Evolutionary conservation across 148 eudicot species (phyloP), one percentile per base, ranked within the genome.

Genomic region (Silene latifolia): DNA sequence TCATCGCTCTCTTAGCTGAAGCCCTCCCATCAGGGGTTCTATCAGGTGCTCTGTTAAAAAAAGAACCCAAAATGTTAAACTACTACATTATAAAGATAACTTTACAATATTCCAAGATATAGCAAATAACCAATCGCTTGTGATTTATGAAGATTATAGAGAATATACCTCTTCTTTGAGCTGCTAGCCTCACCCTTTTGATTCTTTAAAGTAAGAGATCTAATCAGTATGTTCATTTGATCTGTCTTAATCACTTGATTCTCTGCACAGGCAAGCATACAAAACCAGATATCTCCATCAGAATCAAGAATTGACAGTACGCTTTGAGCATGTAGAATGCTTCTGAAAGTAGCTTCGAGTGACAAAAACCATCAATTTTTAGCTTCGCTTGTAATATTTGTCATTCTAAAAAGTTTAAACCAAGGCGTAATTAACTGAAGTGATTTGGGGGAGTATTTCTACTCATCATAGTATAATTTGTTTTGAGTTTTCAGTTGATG

Each of bases 161-260:
- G 24, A 59, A 17, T 64, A 67, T 75, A 94, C 98, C 98, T 86
- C 83, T 94, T 94, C 82, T 88, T 88, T 58, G 93, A 87, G 77
- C 85, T 85, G 76, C 84, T 90, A 75, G 83, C 82, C 58, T 67
- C 93, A 66, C 85, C 83, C 81, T 83, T 88, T 60, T 85, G 95
- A 77, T 87, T 92, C 87, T 87, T 89, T 77, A 95, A 78, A 78
- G 85, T 83, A 57, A 95, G 97, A 70, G 98, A 89, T 80, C 97
- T 88, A 74, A 92, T 90, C 81, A 95, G 73, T 84, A 95, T 95
- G 85, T 92, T 95, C 69, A 72, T 85, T 76, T 89, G 92, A 88
- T 95, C 89, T 13, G 99, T 95, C 83, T 88, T 89, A 83, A 95
- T 92, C 72, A 87, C 79, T 87, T 95, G 98, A 82, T 83, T 79